Evolutionary conservation across 805 yeast genomes (phyloP).

Genomic region (Saturnispora diversa): DNA sequence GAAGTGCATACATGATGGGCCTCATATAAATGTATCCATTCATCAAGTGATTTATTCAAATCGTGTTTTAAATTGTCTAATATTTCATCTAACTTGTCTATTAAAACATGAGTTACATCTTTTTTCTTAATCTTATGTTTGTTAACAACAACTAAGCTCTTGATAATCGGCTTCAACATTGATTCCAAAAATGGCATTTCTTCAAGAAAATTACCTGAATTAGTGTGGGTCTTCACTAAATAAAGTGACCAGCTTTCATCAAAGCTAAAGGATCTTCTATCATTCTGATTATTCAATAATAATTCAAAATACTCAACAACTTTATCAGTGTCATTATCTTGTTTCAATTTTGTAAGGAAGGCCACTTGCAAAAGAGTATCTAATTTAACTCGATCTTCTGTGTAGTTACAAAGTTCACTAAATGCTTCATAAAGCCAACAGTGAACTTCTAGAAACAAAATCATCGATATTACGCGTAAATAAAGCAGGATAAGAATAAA

Average conservation of each 20-base stretch:
- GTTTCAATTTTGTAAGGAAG: background rate
- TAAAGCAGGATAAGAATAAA: background rate
- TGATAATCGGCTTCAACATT: background rate
- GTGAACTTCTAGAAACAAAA: background rate
- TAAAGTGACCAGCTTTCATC: background rate
- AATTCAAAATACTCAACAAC: background rate
- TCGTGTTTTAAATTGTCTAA: background rate
- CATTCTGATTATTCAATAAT: background rate
- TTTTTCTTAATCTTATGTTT: background rate
- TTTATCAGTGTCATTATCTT: background rate
- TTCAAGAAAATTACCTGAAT: background rate
- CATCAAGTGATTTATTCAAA: background rate
- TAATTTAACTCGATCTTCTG: background rate
- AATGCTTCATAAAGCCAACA: background rate
- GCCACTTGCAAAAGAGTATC: background rate
- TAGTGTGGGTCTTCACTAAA: conserved; percentile 1
- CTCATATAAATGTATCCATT: background rate
- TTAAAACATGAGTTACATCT: background rate
- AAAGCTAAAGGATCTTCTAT: background rate
- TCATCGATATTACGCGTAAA: background rate
- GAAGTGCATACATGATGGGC: background rate
- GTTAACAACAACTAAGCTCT: background rate
- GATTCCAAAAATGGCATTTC: background rate
- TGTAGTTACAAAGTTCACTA: background rate
- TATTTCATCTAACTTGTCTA: background rate